Evolutionary conservation across 768 basidiomycete genomes (phyloP).

Genomic region (Tylopilus balloui): DNA sequence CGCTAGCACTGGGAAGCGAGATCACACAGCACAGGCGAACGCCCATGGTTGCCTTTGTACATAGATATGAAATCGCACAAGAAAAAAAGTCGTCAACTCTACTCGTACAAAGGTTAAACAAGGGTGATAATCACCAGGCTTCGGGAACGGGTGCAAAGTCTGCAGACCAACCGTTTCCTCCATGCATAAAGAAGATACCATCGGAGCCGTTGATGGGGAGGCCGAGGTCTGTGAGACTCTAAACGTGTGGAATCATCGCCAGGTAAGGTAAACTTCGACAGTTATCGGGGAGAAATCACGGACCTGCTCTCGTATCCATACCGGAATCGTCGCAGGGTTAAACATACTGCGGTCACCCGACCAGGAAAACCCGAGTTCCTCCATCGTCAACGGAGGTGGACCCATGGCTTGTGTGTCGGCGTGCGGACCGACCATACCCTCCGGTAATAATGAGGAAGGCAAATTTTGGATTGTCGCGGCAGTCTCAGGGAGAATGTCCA

Average conservation of each 20-base stretch:
- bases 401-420: constrained; percentile 46
- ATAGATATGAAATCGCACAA: constrained; percentile 14
- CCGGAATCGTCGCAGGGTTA: constrained; percentile 77
- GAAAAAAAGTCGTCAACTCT: constrained; percentile 24
- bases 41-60: constrained; percentile 18
- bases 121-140: constrained; percentile 59
- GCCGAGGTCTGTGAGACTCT: constrained; percentile 87
- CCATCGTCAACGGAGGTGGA: constrained; percentile 71
- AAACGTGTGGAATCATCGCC: constrained; percentile 2
- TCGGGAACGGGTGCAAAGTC: constrained; percentile 77
- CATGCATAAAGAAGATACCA: constrained; percentile 77
- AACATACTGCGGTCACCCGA: constrained; percentile 61
- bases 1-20: not conserved
- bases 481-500: constrained; percentile 57
- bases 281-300: constrained; percentile 22
- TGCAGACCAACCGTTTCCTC: constrained; percentile 68
- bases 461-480: constrained; percentile 45
- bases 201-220: constrained; percentile 90
- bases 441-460: constrained; percentile 51
- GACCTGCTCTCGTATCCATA: constrained; percentile 90
- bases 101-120: constrained; percentile 15
- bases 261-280: not conserved
- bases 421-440: constrained; percentile 55
- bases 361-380: constrained; percentile 79
- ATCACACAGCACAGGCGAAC: constrained; percentile 20